A percentile compares a stretch with the other conserved stretches of the same genome.
phyloP scores from a whole-genome alignment of 2,329 filamentous ascomycete species.

The Colletotrichum cuscutae region DNA sequence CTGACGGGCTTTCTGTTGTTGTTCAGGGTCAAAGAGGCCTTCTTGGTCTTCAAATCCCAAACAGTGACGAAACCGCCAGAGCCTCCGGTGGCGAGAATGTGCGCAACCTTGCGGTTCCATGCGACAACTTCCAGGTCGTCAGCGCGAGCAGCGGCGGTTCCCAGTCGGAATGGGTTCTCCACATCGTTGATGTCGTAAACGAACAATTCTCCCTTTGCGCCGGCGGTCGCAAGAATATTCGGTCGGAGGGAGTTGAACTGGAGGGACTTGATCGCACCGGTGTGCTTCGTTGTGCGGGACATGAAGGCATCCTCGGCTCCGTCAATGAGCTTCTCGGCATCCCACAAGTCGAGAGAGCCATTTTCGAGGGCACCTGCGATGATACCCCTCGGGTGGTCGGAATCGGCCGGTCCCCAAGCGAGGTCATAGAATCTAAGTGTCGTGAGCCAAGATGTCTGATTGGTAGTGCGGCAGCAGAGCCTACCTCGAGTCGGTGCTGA shows the following conservation, averaged over 20 bases:
- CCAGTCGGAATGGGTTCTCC: conserved; percentile 86
- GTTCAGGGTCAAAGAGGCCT: conserved; percentile 95
- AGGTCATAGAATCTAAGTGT: conserved; percentile 89
- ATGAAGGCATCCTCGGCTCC: conserved; percentile 79
- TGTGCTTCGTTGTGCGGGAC: conserved; percentile 89
- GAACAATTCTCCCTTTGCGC: conserved; percentile 94
- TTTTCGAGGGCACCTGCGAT: conserved; percentile 97
- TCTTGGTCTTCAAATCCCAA: conserved; percentile 98
- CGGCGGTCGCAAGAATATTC: conserved; percentile 91
- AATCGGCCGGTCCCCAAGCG: conserved; percentile 87
- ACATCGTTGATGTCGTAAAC: conserved; percentile 95
- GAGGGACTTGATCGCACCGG: conserved; percentile 89
- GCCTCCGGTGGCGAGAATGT: conserved; percentile 95
- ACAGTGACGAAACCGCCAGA: conserved; percentile 95
- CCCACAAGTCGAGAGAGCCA: conserved; percentile 92
- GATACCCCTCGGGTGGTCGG: conserved; percentile 83
- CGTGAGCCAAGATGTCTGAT: conserved; percentile 15
- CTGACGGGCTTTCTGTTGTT: conserved; percentile 95
- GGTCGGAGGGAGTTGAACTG: conserved; percentile 96
- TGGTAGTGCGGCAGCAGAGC: conserved; percentile 6
- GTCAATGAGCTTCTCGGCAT: conserved; percentile 75
- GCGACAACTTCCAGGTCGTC: conserved; percentile 97
- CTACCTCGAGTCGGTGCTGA: conserved; percentile 91
- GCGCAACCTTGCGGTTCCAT: conserved; percentile 98
- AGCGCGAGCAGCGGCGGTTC: conserved; percentile 86